Evolutionary conservation across 2,329 filamentous ascomycete genomes (phyloP), one percentile per base, ranked within the genome.

Genomic region (Fusarium brachygibbosum): DNA sequence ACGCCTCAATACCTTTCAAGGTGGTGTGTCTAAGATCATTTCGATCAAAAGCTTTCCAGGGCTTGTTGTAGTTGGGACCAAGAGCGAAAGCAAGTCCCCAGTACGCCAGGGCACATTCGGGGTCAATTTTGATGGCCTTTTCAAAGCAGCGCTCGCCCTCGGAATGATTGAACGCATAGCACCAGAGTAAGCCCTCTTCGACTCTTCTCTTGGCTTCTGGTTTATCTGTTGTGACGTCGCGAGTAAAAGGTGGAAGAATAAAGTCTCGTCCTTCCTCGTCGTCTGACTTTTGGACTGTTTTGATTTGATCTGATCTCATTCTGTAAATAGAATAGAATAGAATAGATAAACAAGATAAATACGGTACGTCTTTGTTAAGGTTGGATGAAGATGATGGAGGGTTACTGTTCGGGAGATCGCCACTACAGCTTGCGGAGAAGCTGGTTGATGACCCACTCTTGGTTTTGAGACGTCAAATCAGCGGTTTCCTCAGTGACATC

Each of bases 11-110:
- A 0, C 71, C 62, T 32, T 64, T 54, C 0, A 45, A 37, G 19
- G 71, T 57, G 9, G 73, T 75, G n/a, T 64, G 60, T 29, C 58
- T 59, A 2, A 74, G 52, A 17, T 75, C 74, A 28, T 67, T 63
- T 8, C 51, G 41, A 37, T 76, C 73, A 57, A 74, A 76, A 23
- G 69, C 70, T 29, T 63, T 71, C 91, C 91, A 93, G 0, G 91
- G 87, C 73, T 93, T 92, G 79, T 94, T 86, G 75, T 88, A 88
- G 74, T 93, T 93, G 1, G 91, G 91, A 0, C 91, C 91, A 0
- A 91, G 79, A 2, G 89, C 83, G 75, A 90, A 93, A 0, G 91
- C 88, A 5, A 90, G 77, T 0, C 90, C 90, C 89, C 89, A 92
- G 68, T 90, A 85, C 2, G 86, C 88, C 79, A 91, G 86, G 16